Conservation (phyloP, 495 filamentous ascomycete genomes). For the Daldinia grandis region DNA sequence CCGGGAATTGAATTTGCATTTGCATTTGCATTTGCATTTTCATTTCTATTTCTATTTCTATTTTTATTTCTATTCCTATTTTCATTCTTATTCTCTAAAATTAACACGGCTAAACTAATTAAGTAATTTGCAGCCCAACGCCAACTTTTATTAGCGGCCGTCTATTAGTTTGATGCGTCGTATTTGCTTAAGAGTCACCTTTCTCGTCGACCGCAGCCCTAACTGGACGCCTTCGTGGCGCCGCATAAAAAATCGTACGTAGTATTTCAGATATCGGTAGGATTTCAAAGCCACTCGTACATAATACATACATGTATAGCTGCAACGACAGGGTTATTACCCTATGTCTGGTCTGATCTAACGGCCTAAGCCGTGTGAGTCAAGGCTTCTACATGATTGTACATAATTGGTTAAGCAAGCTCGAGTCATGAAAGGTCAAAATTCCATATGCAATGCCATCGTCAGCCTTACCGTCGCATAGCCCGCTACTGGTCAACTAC, state of each 20-base stretch:
- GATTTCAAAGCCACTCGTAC: not conserved
- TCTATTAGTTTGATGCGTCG: constrained; percentile 14
- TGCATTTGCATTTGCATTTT: too few species aligned
- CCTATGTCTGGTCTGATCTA: constrained; percentile 8
- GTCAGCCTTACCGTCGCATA: constrained; percentile 20
- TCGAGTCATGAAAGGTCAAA: not conserved
- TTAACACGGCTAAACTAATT: not conserved
- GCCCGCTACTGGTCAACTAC: constrained; percentile 1
- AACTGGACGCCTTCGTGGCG: constrained; percentile 15
- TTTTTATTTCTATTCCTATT: not conserved
- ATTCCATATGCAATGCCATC: constrained; percentile 16
- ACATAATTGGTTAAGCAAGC: not conserved
- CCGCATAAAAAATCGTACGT: constrained; percentile 12
- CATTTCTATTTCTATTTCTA: not conserved
- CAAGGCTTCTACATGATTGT: constrained; percentile 3
- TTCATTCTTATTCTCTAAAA: not conserved
- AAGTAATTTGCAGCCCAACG: not conserved
- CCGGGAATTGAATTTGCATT: not conserved
- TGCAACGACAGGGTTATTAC: constrained; percentile 3
- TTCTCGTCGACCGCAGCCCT: constrained; percentile 9
- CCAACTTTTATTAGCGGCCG: not conserved
- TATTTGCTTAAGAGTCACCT: constrained; percentile 16
- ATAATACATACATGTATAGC: constrained; percentile 6
- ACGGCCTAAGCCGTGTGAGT: constrained; percentile 12
- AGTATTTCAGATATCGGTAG: not conserved